Base-by-base conservation (phyloP, 202 grass and related monocot genomes). In the Thinopyrum obtusiflorum region DNA sequence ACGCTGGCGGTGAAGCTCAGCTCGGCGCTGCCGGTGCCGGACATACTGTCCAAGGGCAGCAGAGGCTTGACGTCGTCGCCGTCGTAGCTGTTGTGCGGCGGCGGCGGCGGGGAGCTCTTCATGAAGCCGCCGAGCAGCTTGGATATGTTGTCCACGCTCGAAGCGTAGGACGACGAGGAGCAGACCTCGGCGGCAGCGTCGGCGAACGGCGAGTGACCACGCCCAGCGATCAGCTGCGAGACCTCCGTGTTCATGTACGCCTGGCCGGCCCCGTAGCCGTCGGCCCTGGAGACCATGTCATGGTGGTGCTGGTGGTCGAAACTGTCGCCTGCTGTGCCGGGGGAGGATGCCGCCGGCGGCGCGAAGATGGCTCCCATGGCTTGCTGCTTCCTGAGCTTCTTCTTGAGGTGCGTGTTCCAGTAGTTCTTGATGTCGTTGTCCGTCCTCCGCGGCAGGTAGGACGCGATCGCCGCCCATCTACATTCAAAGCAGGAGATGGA, bases 391-490 rank as follows among this genome's bases (percentile, higher is more conserved):
- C 77, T 83, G 83, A 97, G 90, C 85, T 94, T 94, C 85, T 97
- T 97, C 90, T 97, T 94, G 85, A 97, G 89, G 76, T 94, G 94
- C 23, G 92, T 97, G 84, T 97, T 97, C 94, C 94, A 97, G 90
- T 97, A 97, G 82, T 97, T 97, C 90, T 97, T 97, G 89, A 97
- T 94, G 82, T 97, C 95, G 73, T 97, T 97, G 80, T 97, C 95
- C 32, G 95, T 97, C 28, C 95, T 89, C 80, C 89, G 90, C 4
- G 95, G 95, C 44, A 97, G 95, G 89, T 97, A 97, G 3, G 94
- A 91, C 33, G 94, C 94, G 81, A 97, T 97, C 7, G 94, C 94
- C 0, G 94, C 94, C 94, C 92, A 94, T 33, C 91, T 93, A 61
- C 80, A 68, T 62, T 2, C 73, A 32, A 32, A 76, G 47, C 28